Evolutionary conservation across 208 protist species (phyloP).

Genomic region (Leishmania major): DNA sequence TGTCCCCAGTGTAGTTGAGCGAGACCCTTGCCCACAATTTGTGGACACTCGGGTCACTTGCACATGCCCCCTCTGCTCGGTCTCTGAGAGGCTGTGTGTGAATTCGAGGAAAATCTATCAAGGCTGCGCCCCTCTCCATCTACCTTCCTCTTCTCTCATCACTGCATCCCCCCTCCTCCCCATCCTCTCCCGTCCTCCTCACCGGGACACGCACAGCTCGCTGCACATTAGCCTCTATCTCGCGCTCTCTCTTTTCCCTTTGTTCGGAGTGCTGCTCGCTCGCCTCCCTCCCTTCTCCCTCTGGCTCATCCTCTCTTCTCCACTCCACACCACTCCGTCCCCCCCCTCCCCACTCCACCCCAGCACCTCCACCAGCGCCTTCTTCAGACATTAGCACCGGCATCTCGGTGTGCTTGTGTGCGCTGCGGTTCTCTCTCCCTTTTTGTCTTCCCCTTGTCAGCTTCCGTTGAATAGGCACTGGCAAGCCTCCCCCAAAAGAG

Average conservation of each 20-base stretch:
- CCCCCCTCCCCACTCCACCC: no score
- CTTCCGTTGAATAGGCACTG: background rate
- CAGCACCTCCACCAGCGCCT: background rate
- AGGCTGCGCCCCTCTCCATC: background rate
- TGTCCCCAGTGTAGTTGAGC: background rate
- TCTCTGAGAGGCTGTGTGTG: background rate
- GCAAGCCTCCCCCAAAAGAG: no score
- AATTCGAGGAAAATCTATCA: background rate
- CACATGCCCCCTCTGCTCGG: no score
- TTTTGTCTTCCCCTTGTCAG: background rate
- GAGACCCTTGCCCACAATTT: background rate
- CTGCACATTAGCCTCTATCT: background rate
- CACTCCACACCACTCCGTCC: no score
- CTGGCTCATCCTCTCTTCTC: no score
- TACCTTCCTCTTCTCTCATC: background rate
- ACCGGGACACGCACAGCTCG: background rate
- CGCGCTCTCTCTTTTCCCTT: background rate
- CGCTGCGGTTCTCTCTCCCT: conserved; percentile 11
- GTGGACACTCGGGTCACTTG: background rate
- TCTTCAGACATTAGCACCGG: background rate
- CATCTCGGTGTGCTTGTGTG: background rate
- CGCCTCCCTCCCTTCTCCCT: background rate
- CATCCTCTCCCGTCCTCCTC: background rate
- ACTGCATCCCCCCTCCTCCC: background rate
- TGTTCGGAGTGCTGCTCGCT: background rate